Percentiles rank a stretch among this genome's conserved stretches.
phyloP scores from a whole-genome alignment of 2,329 filamentous ascomycete genomes.

The Paecilomyces dactylethromorphus region DNA sequence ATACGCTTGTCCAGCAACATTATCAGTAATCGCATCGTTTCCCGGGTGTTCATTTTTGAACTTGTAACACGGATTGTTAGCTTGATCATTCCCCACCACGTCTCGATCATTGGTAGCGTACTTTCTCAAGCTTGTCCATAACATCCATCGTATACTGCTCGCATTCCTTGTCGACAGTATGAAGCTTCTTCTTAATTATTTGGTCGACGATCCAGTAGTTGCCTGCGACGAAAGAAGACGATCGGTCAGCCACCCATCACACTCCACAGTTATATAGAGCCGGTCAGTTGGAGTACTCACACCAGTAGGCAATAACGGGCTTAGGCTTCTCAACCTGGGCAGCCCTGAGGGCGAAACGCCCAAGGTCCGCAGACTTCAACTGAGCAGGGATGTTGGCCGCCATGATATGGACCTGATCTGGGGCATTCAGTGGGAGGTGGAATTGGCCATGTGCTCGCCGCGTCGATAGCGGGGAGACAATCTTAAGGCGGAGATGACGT shows the following conservation, averaged over 20 bases:
- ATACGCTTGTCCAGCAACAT: constrained; percentile 80
- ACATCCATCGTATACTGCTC: constrained; percentile 72
- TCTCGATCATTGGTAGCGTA: constrained; percentile 26
- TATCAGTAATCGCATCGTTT: constrained; percentile 80
- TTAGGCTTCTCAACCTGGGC: constrained; percentile 77
- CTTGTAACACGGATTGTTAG: constrained; percentile 25
- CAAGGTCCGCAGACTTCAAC: constrained; percentile 74
- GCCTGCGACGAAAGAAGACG: constrained; percentile 44
- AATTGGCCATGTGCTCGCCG: constrained; percentile 3
- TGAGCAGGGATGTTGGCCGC: constrained; percentile 62
- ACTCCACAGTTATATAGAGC: background rate
- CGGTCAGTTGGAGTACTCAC: constrained; percentile 47
- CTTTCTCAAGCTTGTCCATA: constrained; percentile 86
- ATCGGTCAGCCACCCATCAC: constrained; percentile 11
- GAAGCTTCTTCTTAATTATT: constrained; percentile 74
- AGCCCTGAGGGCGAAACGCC: constrained; percentile 75
- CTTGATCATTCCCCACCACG: too few species aligned
- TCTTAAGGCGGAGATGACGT: constrained; percentile 17
- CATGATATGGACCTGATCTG: constrained; percentile 47
- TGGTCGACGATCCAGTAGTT: constrained; percentile 92
- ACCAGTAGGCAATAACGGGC: constrained; percentile 91
- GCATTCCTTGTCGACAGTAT: constrained; percentile 70
- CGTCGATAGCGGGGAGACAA: constrained; percentile 1
- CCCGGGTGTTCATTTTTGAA: constrained; percentile 65
- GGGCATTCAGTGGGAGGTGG: constrained; percentile 1